Base-by-base conservation (phyloP, 2,329 filamentous ascomycete genomes). In the Hypoxylon sp. region DNA sequence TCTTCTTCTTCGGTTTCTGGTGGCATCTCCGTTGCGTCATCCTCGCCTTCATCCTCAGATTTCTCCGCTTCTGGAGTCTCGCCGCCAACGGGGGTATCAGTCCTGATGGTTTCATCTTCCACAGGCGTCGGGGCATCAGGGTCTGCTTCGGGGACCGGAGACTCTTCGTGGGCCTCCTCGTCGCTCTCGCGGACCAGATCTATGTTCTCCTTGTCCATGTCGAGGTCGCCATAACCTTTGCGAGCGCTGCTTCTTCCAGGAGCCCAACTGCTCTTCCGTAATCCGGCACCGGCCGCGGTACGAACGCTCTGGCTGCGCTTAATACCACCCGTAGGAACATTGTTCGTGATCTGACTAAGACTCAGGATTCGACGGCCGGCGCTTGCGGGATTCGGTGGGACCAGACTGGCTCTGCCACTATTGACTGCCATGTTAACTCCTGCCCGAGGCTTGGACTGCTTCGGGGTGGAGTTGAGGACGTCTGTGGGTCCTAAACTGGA, bases 281-380 rank as follows among this genome's bases (percentile, higher is more conserved):
- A 76, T 0, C 81, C 80, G 24, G 83, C 82, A 1, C 76, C 74
- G 9, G 78, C 81, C 26, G 88, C 84, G 20, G 87, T 87, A 72
- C 91, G 89, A 70, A 93, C 91, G 61, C 91, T 93, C 76, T 94
- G 91, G 76, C 91, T 94, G 64, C 92, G 86, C 80, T 90, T 91
- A 69, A 97, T 83, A 48, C 87, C 88, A 18, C 87, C 85, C 6
- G 80, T 80, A 4, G 88, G 82, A 32, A 87, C 83, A 74, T 96
- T 95, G 76, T 90, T 89, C 56, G 88, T 92, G 71, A 98, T 96
- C 79, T 97, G 93, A 76, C 91, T 96, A 33, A 98, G 87, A 52
- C 93, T 97, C 63, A 96, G 86, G 73, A 98, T 97, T 50, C 96
- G 89, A 40, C 95, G 71, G 75, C 89, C 85, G 75, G 89, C 83